Base-by-base conservation (phyloP, 768 basidiomycete species). In the Harrya chromipes region DNA sequence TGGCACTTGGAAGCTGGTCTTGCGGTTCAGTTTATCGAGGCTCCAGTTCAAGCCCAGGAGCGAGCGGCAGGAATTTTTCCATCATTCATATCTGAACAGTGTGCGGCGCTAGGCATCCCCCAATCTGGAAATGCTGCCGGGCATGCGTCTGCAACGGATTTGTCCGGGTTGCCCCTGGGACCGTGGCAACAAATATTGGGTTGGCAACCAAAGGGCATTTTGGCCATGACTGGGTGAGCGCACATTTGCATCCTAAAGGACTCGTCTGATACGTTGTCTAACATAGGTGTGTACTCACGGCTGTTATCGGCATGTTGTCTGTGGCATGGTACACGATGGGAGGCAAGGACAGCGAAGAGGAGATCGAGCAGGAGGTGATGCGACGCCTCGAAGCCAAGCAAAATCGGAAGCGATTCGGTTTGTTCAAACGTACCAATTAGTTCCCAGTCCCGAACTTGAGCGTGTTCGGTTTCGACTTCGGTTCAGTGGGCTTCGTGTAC, bases 91-190 rank as follows among this genome's bases (percentile, higher is more conserved):
- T 71, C 70, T 46, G 83, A 92, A 53, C 86, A 97, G 53, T 99
- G 95, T 67, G 66, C 72, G 2, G 72, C 78, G 21, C 81, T 79
- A 35, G 77, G 79, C 10, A 63, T 77, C 36, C 80, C 83, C 1
- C 70, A 69, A 4, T 79, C 78, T 1, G 95, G 95, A 11, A 99
- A 99, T 67, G 93, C 91, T 1, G 95, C 90, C 12, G 95, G 95
- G 0, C 76, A 81, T 55, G 77, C 77, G 3, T 83, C 81, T 19
- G 68, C 81, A 13, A 82, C 82, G 9, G 86, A 97, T 61, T 75
- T 94, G 56, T 54, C 65, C 31, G 85, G 91, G 12, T 67, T 87
- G 21, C 71, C 70, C 12, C 56, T 78, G 20, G 89, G 88, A 3
- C 92, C 93, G 6, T 93, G 70, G 76, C 81, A 73, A 14, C 87